phyloP scores from a whole-genome alignment of 2,329 filamentous ascomycete genomes.

The Xylaria polymorpha region DNA sequence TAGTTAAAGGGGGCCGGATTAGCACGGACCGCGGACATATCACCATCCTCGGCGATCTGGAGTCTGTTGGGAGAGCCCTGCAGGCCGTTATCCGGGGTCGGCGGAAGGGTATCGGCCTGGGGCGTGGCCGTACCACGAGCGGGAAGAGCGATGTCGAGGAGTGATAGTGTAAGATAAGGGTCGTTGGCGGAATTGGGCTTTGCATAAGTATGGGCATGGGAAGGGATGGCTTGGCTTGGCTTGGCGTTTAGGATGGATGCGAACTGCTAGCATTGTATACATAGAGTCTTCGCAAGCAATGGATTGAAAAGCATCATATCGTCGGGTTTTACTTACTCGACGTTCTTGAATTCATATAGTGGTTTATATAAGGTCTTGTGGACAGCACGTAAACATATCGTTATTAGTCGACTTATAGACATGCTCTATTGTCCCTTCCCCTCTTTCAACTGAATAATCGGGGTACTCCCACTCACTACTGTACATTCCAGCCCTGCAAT shows the following conservation, averaged over 20 bases:
- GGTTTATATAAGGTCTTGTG: not conserved
- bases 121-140: slow-evolving; percentile 45
- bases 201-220: not conserved
- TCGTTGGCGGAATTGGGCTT: not conserved
- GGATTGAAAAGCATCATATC: not conserved
- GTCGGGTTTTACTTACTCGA: not conserved
- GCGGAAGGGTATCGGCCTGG: slow-evolving; percentile 77
- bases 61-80: slow-evolving; percentile 81
- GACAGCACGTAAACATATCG: not conserved
- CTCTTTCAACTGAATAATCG: too few relatives aligned
- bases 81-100: slow-evolving; percentile 74
- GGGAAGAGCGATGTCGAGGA: not conserved
- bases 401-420: not conserved
- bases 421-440: not conserved
- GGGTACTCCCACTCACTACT: too few relatives aligned
- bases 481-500: too few relatives aligned
- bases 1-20: slow-evolving; percentile 78
- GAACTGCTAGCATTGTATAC: not conserved
- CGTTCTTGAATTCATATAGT: not conserved
- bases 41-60: slow-evolving; percentile 84
- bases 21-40: slow-evolving; percentile 88
- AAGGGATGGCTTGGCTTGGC: not conserved
- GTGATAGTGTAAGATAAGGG: slow-evolving; percentile 8
- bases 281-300: not conserved
- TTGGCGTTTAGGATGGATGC: slow-evolving; percentile 7